Conservation (phyloP, 257 asterid species). For the Capsicum pubescens region DNA sequence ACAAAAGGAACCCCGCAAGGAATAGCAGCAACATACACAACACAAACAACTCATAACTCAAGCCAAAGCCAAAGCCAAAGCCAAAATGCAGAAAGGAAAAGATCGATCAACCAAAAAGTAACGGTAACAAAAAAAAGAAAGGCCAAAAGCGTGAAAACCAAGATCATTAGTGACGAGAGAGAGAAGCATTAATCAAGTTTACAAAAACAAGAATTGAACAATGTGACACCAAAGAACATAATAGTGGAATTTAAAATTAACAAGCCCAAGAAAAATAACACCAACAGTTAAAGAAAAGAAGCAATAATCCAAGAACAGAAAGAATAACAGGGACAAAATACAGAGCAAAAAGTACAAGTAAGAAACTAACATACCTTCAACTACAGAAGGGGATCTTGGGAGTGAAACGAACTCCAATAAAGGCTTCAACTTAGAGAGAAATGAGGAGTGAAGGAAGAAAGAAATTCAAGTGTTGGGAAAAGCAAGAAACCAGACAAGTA, state of each 20-base stretch:
- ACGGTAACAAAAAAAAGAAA: not conserved
- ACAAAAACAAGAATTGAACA: conserved; percentile 8
- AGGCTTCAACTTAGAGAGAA: conserved; percentile 18
- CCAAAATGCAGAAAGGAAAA: conserved; percentile 16
- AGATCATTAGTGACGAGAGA: not conserved
- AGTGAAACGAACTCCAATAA: conserved; percentile 13
- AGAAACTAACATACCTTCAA: conserved; percentile 1
- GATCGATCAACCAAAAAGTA: not conserved
- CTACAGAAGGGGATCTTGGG: conserved; percentile 34
- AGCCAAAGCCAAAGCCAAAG: not conserved
- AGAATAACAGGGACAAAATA: not conserved
- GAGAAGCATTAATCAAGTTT: not conserved
- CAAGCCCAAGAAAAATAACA: not conserved
- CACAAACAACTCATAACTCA: conserved; percentile 13
- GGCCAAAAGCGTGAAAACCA: conserved; percentile 19
- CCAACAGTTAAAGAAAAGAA: not conserved
- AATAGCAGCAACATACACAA: conserved; percentile 14
- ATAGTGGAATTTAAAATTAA: not conserved
- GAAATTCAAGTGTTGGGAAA: not conserved
- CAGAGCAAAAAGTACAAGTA: conserved; percentile 8
- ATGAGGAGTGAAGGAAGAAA: not conserved
- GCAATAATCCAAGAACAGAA: not conserved
- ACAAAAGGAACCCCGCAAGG: not conserved
- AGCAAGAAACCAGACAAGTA: conserved; percentile 27
- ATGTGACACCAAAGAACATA: not conserved